Evolutionary conservation across 768 basidiomycete genomes (phyloP), one percentile per base, ranked within the genome.

Genomic region (Amanita fuliginea): DNA sequence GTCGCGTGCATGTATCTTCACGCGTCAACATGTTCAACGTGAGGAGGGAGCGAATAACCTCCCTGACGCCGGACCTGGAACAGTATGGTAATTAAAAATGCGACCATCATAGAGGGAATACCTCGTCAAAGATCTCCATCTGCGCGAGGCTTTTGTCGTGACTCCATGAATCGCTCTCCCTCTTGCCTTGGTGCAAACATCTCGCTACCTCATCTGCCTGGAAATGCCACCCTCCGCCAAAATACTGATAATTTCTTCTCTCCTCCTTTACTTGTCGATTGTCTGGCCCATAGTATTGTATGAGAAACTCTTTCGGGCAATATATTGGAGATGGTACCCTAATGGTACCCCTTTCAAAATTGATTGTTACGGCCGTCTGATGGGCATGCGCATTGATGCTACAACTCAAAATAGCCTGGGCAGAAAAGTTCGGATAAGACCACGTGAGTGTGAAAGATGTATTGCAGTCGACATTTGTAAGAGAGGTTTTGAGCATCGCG

Each of bases 121-220:
- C 89, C 74, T 85, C 78, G 59, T 94, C 92, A 58, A 95, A 92
- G 47, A 91, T 78, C 26, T 78, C 70, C 83, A 92, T 92, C 54
- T 84, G 78, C 53, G 92, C 57, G 57, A 86, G 57, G 59, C 84
- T 91, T 68, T 91, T 90, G 37, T 81, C 77, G 56, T 83, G 83
- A 1, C 80, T 75, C 86, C 89, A 91, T 28, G 79, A 57, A 3
- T 70, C 70, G 57, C 87, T 89, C 65, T 92, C 80, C 21, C 67
- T 66, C 69, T 83, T 86, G 2, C 83, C 83, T 46, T 83, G 82
- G 34, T 79, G 65, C 18, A 90, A 68, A 58, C 84, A 87, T 42
- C 86, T 65, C 14, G 86, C 90, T 9, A 90, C 88, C 52, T 93
- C 89, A 57, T 94, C 91, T 3, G 90, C 89, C 63, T 93, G 77